Percentiles rank a stretch among this genome's conserved stretches.
Conservation (phyloP, 1,139 yeast genomes). For the Yamadazyma buinensis region DNA sequence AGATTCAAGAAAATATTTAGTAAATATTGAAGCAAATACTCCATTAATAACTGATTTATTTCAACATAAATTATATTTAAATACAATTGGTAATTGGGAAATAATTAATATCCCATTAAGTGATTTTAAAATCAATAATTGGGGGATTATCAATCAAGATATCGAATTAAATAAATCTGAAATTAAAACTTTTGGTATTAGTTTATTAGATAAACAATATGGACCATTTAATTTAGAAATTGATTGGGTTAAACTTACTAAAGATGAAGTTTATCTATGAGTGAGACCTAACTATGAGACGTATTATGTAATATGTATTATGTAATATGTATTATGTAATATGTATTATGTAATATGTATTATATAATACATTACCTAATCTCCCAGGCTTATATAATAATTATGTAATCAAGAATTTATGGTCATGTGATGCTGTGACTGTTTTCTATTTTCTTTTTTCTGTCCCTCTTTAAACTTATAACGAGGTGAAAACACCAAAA, state of each 20-base stretch:
- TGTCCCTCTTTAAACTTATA: too few relatives aligned
- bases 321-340: too few relatives aligned
- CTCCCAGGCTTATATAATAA: too few relatives aligned
- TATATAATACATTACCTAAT: too few relatives aligned
- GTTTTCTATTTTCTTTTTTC: too few relatives aligned
- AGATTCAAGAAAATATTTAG: conserved; percentile 70
- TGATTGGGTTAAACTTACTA: conserved; percentile 71
- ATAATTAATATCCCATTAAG: conserved; percentile 73
- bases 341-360: too few relatives aligned
- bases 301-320: too few relatives aligned
- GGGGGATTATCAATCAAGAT: conserved; percentile 79
- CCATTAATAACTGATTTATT: conserved; percentile 76
- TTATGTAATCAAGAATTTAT: too few relatives aligned
- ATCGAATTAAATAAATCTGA: conserved; percentile 57
- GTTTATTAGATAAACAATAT: conserved; percentile 72
- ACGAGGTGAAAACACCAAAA: too few relatives aligned
- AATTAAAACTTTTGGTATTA: conserved; percentile 74
- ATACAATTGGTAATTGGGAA: conserved; percentile 80
- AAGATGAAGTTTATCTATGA: conserved; percentile 58
- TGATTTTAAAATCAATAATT: conserved; percentile 78
- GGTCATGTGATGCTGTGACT: too few relatives aligned
- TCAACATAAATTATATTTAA: conserved; percentile 75
- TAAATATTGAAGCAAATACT: conserved; percentile 77
- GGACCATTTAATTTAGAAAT: conserved; percentile 72
- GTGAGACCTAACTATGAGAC: too few relatives aligned